Evolutionary conservation across 148 eudicot genomes (phyloP).

Genomic region (Fagopyrum tataricum): DNA sequence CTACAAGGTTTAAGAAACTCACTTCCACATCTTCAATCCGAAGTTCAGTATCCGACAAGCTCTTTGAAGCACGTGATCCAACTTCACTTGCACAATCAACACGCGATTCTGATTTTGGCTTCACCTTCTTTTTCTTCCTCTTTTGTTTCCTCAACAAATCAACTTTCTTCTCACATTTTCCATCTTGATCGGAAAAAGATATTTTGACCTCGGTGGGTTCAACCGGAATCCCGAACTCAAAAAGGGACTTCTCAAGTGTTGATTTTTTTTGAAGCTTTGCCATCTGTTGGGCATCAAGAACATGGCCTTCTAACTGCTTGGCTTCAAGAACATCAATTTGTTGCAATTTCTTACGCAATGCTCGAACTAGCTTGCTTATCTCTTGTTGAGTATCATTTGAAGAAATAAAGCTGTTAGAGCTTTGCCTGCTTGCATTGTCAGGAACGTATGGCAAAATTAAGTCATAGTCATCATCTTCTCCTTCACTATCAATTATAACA

Average conservation of each 20-base stretch:
- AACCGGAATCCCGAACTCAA: constrained; percentile 68
- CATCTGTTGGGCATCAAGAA: constrained; percentile 84
- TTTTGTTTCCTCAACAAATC: constrained; percentile 47
- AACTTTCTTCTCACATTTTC: constrained; percentile 44
- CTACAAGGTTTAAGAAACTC: constrained; percentile 14
- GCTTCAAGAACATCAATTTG: constrained; percentile 97
- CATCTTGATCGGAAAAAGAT: constrained; percentile 34
- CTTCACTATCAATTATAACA: constrained; percentile 79
- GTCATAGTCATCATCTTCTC: constrained; percentile 49
- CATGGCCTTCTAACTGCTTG: constrained; percentile 59
- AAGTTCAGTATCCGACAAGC: constrained; percentile 26
- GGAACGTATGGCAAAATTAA: constrained; percentile 17
- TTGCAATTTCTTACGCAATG: constrained; percentile 78
- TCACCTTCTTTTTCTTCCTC: constrained; percentile 56
- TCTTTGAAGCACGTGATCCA: constrained; percentile 28
- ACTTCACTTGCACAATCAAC: constrained; percentile 20
- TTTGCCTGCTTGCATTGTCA: constrained; percentile 24
- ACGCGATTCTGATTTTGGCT: constrained; percentile 27
- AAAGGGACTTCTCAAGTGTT: constrained; percentile 57
- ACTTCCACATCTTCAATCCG: constrained; percentile 41
- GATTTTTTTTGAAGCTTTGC: constrained; percentile 68
- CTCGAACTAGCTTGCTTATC: constrained; percentile 52
- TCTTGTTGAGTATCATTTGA: constrained; percentile 37
- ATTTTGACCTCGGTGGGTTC: constrained; percentile 28
- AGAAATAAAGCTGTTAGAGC: constrained; percentile 49